Conservation (phyloP, 306 rosid genomes). For the Sesbania bispinosa region DNA sequence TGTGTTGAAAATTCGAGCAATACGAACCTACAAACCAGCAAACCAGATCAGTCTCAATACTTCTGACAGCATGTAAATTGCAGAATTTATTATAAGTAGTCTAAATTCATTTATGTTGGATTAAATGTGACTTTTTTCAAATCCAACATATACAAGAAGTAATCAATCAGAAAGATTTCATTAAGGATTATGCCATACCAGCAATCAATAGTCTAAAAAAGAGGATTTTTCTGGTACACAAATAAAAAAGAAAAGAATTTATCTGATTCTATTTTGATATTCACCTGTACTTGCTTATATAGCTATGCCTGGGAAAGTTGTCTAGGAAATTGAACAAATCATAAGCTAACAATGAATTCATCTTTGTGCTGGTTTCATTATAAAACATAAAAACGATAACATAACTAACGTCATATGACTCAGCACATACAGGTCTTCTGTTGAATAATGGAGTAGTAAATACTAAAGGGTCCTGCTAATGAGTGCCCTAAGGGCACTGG, state of each 20-base stretch:
- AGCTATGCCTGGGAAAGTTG: not conserved
- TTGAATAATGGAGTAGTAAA: not conserved
- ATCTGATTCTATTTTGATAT: not conserved
- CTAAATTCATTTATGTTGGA: slow-evolving; percentile 2
- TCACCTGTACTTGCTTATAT: not conserved
- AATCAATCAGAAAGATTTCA: slow-evolving; percentile 4
- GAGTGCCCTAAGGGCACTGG: no score
- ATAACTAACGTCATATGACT: slow-evolving; percentile 7
- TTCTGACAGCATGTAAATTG: slow-evolving; percentile 28
- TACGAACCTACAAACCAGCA: slow-evolving; percentile 70
- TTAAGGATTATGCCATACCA: not conserved
- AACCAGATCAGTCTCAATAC: slow-evolving; percentile 23
- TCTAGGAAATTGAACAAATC: not conserved
- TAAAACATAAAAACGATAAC: not conserved
- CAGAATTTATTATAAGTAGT: not conserved
- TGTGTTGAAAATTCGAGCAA: slow-evolving; percentile 94
- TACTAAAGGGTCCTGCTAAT: no score
- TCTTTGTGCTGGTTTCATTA: not conserved
- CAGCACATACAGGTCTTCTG: slow-evolving; percentile 3
- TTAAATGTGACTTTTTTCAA: not conserved
- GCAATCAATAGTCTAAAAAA: not conserved
- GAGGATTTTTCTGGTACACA: not conserved
- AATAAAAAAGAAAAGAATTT: not conserved
- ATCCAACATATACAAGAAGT: not conserved
- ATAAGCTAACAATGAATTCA: not conserved